Conservation (phyloP, 208 protist genomes). For the Polymyxa betae region DNA sequence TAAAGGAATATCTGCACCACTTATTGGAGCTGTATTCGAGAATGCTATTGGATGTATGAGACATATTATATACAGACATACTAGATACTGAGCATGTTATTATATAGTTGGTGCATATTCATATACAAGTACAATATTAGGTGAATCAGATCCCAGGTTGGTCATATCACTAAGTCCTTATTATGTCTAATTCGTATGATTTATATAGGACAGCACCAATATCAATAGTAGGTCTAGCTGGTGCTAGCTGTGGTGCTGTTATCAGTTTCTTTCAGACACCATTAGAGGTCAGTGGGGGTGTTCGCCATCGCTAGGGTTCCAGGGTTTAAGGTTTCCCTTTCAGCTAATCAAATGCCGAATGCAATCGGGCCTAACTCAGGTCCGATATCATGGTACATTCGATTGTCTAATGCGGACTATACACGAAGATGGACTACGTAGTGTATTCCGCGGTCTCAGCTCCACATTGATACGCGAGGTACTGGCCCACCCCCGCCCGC, state of each 20-base stretch:
- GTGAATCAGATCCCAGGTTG: neutral
- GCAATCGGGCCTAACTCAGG: slow-evolving; percentile 10
- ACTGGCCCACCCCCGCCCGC: no score
- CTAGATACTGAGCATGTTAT: no score
- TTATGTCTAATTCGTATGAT: neutral
- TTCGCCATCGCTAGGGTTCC: neutral
- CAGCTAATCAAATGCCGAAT: slow-evolving; percentile 45
- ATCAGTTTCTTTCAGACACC: slow-evolving; percentile 23
- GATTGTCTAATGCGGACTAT: neutral
- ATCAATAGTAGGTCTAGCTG: neutral
- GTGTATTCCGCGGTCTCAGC: neutral
- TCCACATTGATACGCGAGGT: slow-evolving; percentile 16
- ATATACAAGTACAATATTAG: neutral
- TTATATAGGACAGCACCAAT: neutral
- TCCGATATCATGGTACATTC: neutral
- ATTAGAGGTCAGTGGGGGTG: slow-evolving; percentile 40
- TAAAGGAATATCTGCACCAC: neutral
- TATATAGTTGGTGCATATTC: neutral
- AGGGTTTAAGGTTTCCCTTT: neutral
- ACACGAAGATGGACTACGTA: neutral
- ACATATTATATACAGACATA: no score
- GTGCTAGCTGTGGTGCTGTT: neutral
- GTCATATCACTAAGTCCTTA: neutral
- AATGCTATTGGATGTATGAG: neutral
- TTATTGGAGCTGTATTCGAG: neutral